phyloP scores from a whole-genome alignment of 2,329 filamentous ascomycete species.

The Diaporthe ilicicola region DNA sequence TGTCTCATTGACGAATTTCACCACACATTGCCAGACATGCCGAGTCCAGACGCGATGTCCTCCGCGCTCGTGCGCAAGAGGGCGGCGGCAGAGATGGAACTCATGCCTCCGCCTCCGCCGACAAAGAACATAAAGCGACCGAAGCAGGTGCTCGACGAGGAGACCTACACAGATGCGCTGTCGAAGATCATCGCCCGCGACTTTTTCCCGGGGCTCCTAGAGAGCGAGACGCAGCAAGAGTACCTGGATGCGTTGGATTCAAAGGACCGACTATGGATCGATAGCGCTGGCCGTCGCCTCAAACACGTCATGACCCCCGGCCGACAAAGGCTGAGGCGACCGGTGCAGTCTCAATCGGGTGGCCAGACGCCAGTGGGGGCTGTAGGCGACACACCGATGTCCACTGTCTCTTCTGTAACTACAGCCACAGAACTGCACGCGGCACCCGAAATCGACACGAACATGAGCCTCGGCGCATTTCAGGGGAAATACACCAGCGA shows the following conservation, averaged over 20 bases:
- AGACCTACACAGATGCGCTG: conserved; percentile 88
- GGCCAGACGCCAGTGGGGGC: conserved; percentile 42
- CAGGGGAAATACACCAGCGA: conserved; percentile 96
- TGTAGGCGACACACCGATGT: conserved; percentile 77
- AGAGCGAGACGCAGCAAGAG: conserved; percentile 87
- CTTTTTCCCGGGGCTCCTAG: conserved; percentile 92
- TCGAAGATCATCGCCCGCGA: conserved; percentile 96
- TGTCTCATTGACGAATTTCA: not conserved
- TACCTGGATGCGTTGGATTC: conserved; percentile 93
- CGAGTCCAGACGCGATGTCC: conserved; percentile 45
- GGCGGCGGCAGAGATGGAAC: conserved; percentile 65
- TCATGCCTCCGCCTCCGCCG: conserved; percentile 89
- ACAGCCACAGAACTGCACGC: conserved; percentile 38
- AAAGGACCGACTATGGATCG: conserved; percentile 85
- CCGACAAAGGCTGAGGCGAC: conserved; percentile 45
- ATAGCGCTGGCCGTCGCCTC: conserved; percentile 76
- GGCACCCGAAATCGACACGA: conserved; percentile 69
- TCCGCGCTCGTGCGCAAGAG: conserved; percentile 74
- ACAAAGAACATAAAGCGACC: conserved; percentile 93
- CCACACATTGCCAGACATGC: conserved; percentile 24
- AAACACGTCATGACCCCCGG: conserved; percentile 85
- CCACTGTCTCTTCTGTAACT: conserved; percentile 51
- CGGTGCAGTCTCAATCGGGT: conserved; percentile 23
- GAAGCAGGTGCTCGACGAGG: conserved; percentile 88
- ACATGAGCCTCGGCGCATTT: conserved; percentile 84